phyloP scores from a whole-genome alignment of 2,329 filamentous ascomycete species.

The Verticillium nonalfalfae region DNA sequence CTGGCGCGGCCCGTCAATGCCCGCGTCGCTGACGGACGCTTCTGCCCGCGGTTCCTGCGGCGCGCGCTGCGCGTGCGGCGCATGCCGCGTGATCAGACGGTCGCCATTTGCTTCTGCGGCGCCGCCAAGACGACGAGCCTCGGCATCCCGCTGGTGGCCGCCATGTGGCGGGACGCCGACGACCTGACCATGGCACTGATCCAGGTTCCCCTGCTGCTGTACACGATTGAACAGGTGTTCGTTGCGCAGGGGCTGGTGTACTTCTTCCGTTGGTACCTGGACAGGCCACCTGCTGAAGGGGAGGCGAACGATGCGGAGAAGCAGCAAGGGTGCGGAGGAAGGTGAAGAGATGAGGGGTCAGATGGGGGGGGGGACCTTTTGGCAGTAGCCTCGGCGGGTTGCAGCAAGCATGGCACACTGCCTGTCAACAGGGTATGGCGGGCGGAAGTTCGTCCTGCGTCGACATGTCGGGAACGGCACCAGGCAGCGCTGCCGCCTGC shows the following conservation, averaged over 20 bases:
- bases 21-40: constrained; percentile 22
- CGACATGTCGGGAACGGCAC: background rate
- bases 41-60: constrained; percentile 14
- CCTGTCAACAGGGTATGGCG: background rate
- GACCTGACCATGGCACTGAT: constrained; percentile 50
- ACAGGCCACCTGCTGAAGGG: constrained; percentile 9
- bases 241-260: constrained; percentile 38
- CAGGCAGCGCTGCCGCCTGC: background rate
- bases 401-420: background rate
- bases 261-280: constrained; percentile 39
- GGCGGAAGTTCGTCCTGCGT: background rate
- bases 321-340: constrained; percentile 15
- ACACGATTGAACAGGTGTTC: constrained; percentile 50
- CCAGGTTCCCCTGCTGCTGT: constrained; percentile 58
- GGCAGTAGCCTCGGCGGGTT: background rate
- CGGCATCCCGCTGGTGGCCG: constrained; percentile 60
- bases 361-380: background rate
- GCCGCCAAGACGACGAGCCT: constrained; percentile 68
- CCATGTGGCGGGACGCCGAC: constrained; percentile 58
- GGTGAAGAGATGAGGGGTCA: background rate
- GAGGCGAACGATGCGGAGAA: background rate
- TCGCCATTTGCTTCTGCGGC: constrained; percentile 67
- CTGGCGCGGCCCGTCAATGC: constrained; percentile 26
- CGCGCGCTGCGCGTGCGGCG: constrained; percentile 39
- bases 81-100: constrained; percentile 54